phyloP scores from a whole-genome alignment of 352 stramenopile genomes.

The Phytophthora nicotianae region DNA sequence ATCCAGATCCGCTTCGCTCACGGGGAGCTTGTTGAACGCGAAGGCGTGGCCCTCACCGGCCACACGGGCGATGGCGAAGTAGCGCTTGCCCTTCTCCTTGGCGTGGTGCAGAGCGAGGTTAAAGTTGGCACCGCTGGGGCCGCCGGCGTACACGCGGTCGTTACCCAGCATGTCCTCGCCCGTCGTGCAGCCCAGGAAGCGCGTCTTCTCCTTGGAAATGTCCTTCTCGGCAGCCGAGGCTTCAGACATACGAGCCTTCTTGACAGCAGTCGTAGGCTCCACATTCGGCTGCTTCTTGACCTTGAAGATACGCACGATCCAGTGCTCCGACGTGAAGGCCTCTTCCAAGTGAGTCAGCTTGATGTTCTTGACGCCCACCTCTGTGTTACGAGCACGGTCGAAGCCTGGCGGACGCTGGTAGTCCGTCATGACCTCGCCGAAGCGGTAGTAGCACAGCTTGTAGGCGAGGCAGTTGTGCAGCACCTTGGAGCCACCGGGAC shows the following conservation, averaged over 20 bases:
- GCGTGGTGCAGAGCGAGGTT: slow-evolving; percentile 89
- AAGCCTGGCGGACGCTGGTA: slow-evolving; percentile 83
- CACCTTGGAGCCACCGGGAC: slow-evolving; percentile 77
- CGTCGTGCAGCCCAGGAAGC: slow-evolving; percentile 85
- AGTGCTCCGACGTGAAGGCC: slow-evolving; percentile 95
- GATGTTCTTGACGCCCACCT: slow-evolving; percentile 92
- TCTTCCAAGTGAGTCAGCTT: slow-evolving; percentile 92
- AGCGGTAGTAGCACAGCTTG: slow-evolving; percentile 95
- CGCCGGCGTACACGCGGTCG: slow-evolving; percentile 89
- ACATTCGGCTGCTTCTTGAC: slow-evolving; percentile 91
- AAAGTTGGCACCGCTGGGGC: slow-evolving; percentile 90
- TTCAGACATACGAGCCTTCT: slow-evolving; percentile 64
- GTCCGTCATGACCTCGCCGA: slow-evolving; percentile 88
- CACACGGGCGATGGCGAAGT: slow-evolving; percentile 87
- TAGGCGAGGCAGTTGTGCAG: slow-evolving; percentile 93
- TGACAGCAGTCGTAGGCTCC: slow-evolving; percentile 70
- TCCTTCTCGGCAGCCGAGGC: slow-evolving; percentile 53
- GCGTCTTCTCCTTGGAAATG: slow-evolving; percentile 75
- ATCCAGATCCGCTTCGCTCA: slow-evolving; percentile 70
- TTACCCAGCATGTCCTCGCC: slow-evolving; percentile 85
- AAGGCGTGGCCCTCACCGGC: slow-evolving; percentile 88
- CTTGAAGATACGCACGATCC: slow-evolving; percentile 95
- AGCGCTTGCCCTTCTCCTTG: slow-evolving; percentile 81
- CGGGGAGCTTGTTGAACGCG: slow-evolving; percentile 86
- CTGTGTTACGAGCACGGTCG: slow-evolving; percentile 86